These are phyloP conservation scores for Theobroma cacao DNA, from an alignment of 345 rosid species.

Conservation along the genomic window DNA sequence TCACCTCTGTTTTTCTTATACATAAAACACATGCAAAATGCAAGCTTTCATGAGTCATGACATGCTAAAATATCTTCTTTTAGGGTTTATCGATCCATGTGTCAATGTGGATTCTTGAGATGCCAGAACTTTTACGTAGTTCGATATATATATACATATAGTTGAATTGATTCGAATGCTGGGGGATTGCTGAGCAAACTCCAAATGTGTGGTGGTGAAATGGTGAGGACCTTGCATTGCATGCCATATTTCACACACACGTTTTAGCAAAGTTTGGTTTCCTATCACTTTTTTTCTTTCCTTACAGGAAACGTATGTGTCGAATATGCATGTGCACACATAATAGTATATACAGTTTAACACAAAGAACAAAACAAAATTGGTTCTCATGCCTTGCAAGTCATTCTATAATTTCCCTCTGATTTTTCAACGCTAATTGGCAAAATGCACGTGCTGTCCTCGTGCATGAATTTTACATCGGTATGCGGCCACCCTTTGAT, in stretches of 20 bases:
- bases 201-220: slow-evolving; percentile 22
- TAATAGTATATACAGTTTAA: not conserved
- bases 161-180: slow-evolving; percentile 10
- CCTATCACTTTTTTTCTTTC: slow-evolving; percentile 13
- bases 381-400: slow-evolving; percentile 10
- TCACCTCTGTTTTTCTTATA: not conserved
- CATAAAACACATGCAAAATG: not conserved
- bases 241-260: not conserved
- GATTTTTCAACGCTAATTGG: too few species aligned
- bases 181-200: slow-evolving; percentile 12
- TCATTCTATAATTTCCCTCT: not conserved
- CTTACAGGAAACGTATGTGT: slow-evolving; percentile 23
- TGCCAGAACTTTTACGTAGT: slow-evolving; percentile 14
- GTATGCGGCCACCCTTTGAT: too few species aligned
- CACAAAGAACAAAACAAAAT: not conserved
- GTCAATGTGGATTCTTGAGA: slow-evolving; percentile 2
- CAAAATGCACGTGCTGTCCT: not conserved
- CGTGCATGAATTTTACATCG: not conserved
- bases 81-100: not conserved
- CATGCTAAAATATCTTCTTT: not conserved
- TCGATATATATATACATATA: too few species aligned
- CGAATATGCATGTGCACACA: not conserved
- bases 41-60: not conserved
- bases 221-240: slow-evolving; percentile 1
- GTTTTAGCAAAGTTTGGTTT: slow-evolving; percentile 1